Evolutionary conservation across 306 rosid species (phyloP), one percentile per base, ranked within the genome.

Genomic region (Lathyrus sativus): DNA sequence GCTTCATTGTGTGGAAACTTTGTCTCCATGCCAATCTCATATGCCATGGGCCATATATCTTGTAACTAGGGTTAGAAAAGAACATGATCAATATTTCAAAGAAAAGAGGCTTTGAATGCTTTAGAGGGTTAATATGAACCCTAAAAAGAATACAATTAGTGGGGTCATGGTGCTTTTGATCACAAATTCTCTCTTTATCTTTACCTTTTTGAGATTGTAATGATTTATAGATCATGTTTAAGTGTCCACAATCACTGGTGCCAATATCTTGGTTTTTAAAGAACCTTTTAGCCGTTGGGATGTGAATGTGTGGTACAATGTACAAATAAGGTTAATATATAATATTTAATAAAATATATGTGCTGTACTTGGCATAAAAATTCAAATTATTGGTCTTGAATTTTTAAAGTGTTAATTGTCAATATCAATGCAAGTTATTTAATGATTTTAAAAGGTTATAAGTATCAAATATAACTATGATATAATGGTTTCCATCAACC

Each of bases 1-100:
- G 89, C 85, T 62, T 67, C 77, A 74, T 58, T 79, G 80, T 86
- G 84, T 86, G 79, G 92, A 90, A 90, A 88, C 92, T 88, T 85
- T 85, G 93, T 88, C 96, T 84, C 81, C 86, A 83, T 79, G 74
- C 81, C 81, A 78, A 73, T 81, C 78, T 70, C 74, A 65, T 63
- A 66, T 41, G 49, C 80, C 77, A 77, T 74, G 65, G 50, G 42
- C 37, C 44, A 39, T 41, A 3, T 71, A 58, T 71, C 15, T 65
- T 72, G 28, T 77, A 73, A 70, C 73, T 50, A 50, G 19, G 55
- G 28, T 49, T 18, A 49, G 26, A 49, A 49, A 49, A 49, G 55
- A 49, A 49, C 12, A 50, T 50, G 56, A 50, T 50, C 28, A 78
- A 73, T 62, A 65, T 69, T 77, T 78, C 2, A 80, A 82, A 79